Evolutionary conservation across 805 yeast genomes (phyloP).

Genomic region (Torulaspora franciscae): DNA sequence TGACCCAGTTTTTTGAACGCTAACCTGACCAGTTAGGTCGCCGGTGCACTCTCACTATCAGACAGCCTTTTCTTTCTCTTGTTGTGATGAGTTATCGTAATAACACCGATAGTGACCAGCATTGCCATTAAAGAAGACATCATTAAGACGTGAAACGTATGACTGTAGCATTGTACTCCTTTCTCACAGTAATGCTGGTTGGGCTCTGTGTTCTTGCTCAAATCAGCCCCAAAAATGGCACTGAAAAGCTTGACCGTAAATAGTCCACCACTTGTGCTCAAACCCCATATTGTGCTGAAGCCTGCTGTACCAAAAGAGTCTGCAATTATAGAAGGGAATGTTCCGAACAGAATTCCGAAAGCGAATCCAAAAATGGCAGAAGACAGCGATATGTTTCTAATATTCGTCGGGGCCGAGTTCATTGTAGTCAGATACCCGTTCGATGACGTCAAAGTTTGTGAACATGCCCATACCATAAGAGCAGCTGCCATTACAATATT

Average conservation of each 20-base stretch:
- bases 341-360: slow-evolving; percentile 68
- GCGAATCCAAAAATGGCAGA: slow-evolving; percentile 58
- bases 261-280: slow-evolving; percentile 67
- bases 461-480: slow-evolving; percentile 33
- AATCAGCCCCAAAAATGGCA: slow-evolving; percentile 49
- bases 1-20: too few relatives aligned
- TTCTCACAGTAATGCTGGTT: slow-evolving; percentile 41
- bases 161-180: slow-evolving; percentile 47
- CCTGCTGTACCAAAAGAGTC: slow-evolving; percentile 64
- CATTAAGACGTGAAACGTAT: slow-evolving; percentile 36
- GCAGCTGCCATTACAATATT: slow-evolving; percentile 44
- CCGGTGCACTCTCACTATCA: not conserved
- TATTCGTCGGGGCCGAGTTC: slow-evolving; percentile 24
- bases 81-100: slow-evolving; percentile 11
- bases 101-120: slow-evolving; percentile 19
- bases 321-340: slow-evolving; percentile 70
- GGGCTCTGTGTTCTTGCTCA: slow-evolving; percentile 43
- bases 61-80: not conserved
- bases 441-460: slow-evolving; percentile 27
- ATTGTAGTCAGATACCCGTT: not conserved
- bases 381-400: slow-evolving; percentile 43
- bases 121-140: slow-evolving; percentile 22
- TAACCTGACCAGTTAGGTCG: too few relatives aligned
- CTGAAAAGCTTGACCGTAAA: slow-evolving; percentile 50
- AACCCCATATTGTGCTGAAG: slow-evolving; percentile 74